Base-by-base conservation (phyloP, 495 filamentous ascomycete genomes). In the Xylaria venustula region DNA sequence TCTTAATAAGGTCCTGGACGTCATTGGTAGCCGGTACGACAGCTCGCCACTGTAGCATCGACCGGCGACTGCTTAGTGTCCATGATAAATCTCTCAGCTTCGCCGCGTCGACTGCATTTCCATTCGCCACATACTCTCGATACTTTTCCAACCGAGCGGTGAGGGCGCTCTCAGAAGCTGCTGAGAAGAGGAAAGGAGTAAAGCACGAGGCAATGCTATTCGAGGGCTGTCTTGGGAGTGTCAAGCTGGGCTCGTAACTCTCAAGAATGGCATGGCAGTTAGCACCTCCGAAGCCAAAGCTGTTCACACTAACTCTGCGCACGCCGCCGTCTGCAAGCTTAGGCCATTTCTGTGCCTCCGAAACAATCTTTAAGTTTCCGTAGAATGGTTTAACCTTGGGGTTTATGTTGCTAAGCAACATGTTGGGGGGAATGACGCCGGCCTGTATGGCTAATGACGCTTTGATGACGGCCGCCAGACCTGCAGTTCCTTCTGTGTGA, bases 401-500 rank as follows among this genome's bases (percentile, higher is more conserved):
- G 25, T 79, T 85, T 1, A 78, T 55, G 0, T 72, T 66, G 3
- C 77, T 67, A 20, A 83, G 70, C 2, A 68, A 65, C 5, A 79
- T 46, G 56, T 68, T 70, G 2, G 72, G 67, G 3, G 60, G 57
- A 45, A 75, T 64, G 4, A 44, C 1, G 19, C 71, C 73, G 23
- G 70, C 70, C 54, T 85, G 76, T 4, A 85, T 54, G 58, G 75
- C 75, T 32, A 81, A 51, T 3, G 72, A 62, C 0, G 72, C 71
- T 56, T 85, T 84, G 22, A 84, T 74, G 0, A 84, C 47, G 0
- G 68, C 74, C 0, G 76, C 69, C 17, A 85, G 58, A 2, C 82
- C 81, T 45, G 71, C 70, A 0, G 73, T 66, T 1, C 69, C 76
- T 62, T 83, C 82, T 2, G 71, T 51, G 56, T 85, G 82, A 0